phyloP scores from a whole-genome alignment of 2,329 filamentous ascomycete genomes.

The Colletotrichum aenigma region DNA sequence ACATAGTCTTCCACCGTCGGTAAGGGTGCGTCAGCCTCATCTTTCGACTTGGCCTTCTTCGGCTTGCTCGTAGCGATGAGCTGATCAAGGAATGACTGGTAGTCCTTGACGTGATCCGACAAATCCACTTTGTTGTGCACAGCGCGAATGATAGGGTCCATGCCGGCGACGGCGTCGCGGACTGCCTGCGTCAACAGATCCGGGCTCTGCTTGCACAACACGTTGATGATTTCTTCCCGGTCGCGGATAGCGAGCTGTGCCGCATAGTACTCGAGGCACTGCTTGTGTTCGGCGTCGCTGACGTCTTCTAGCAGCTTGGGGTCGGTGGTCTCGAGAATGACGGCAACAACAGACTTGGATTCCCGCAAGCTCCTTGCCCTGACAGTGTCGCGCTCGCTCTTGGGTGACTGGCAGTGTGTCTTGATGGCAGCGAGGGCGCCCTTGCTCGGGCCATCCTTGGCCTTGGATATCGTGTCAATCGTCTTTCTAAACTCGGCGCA shows the following conservation, averaged over 20 bases:
- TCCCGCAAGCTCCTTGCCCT: slow-evolving; percentile 58
- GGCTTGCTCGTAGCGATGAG: slow-evolving; percentile 66
- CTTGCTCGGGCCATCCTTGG: slow-evolving; percentile 61
- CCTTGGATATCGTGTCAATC: slow-evolving; percentile 67
- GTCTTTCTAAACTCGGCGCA: slow-evolving; percentile 71
- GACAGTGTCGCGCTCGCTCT: slow-evolving; percentile 61
- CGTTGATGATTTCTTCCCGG: slow-evolving; percentile 70
- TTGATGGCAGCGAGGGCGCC: slow-evolving; percentile 66
- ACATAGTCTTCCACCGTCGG: slow-evolving; percentile 77
- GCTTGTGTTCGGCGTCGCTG: slow-evolving; percentile 63
- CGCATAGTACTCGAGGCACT: slow-evolving; percentile 72
- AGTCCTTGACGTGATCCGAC: slow-evolving; percentile 68
- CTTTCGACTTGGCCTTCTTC: slow-evolving; percentile 33
- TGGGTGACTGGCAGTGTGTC: slow-evolving; percentile 56
- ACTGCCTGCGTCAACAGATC: slow-evolving; percentile 75
- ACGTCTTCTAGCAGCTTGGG: slow-evolving; percentile 50
- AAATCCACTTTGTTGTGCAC: slow-evolving; percentile 76
- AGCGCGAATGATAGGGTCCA: slow-evolving; percentile 75
- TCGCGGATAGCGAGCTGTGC: slow-evolving; percentile 75
- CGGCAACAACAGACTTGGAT: slow-evolving; percentile 65
- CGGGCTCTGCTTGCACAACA: slow-evolving; percentile 70
- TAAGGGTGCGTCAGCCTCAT: slow-evolving; percentile 34
- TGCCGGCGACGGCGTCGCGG: slow-evolving; percentile 67
- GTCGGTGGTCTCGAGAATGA: slow-evolving; percentile 64
- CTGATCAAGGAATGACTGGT: slow-evolving; percentile 72